These are phyloP conservation scores for Catenaria anguillulae DNA, from an alignment of 371 early-diverging fungal species.

Conservation along the genomic window DNA sequence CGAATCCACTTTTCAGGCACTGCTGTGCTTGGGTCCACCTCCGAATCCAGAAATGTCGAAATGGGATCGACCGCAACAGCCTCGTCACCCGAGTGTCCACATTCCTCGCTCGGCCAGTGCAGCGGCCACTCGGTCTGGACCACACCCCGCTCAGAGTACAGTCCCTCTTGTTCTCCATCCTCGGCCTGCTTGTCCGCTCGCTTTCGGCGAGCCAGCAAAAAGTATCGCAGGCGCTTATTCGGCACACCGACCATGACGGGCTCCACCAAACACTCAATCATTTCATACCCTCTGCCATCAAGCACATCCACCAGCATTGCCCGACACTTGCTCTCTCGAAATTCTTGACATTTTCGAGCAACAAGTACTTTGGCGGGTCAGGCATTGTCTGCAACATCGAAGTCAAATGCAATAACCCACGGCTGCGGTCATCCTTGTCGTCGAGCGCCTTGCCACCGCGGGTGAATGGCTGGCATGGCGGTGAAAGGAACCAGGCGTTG, in stretches of 20 bases:
- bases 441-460: slow-evolving; percentile 23
- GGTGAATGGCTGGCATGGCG: slow-evolving; percentile 13
- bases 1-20: slow-evolving; percentile 6
- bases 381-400: slow-evolving; percentile 13
- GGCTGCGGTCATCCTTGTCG: slow-evolving; percentile 24
- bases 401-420: slow-evolving; percentile 24
- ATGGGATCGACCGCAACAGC: neutral
- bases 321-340: slow-evolving; percentile 19
- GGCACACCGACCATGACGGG: slow-evolving; percentile 7
- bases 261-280: neutral
- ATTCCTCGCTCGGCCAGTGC: neutral
- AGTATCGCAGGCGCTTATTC: slow-evolving; percentile 8
- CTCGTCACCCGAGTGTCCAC: too few relatives aligned
- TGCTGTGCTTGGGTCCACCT: neutral
- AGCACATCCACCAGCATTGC: neutral
- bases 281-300: neutral
- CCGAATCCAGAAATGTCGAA: neutral
- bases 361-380: slow-evolving; percentile 19
- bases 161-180: neutral
- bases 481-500: slow-evolving; percentile 11
- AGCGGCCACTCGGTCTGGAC: neutral
- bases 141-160: neutral
- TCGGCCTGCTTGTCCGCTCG: neutral
- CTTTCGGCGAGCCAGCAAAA: slow-evolving; percentile 8
- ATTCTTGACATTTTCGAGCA: slow-evolving; percentile 39